Evolutionary conservation across 306 rosid genomes (phyloP), one percentile per base, ranked within the genome.

Genomic region (Alnus rubra): DNA sequence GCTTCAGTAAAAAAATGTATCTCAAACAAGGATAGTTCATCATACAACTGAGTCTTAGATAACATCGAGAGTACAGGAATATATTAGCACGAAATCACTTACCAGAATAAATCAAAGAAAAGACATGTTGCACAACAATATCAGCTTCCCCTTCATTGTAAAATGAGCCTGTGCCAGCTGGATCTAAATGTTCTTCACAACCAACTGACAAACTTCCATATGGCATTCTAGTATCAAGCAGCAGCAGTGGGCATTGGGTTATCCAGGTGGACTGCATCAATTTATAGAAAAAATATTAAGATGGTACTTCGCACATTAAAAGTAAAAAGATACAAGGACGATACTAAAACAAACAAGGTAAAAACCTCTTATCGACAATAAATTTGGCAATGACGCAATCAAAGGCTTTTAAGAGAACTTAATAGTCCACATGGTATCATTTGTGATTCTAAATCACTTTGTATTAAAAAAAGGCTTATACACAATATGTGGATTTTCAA

Each of bases 141-240:
- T 92, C 91, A 53, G 93, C 95, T 84, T 92, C 97, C 71, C 97
- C 97, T 88, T 92, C 89, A 71, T 92, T 92, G 80, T 87, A 90
- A 37, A 92, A 75, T 12, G 95, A 92, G 79, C 97, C 95, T 16
- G 97, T 90, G 80, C 97, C 97, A 28, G 97, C 90, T 52, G 90
- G 97, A 77, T 92, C 97, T 73, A 92, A 81, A 87, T 85, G 81
- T 86, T 92, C 97, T 87, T 83, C 93, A 10, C 93, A 92, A 68
- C 97, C 97, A 79, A 87, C 78, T 18, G 95, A 90, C 80, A 92
- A 77, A 84, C 92, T 92, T 80, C 94, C 97, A 65, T 88, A 89
- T 31, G 97, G 90, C 97, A 88, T 84, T 86, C 97, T 86, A 37
- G 97, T 92, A 85, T 92, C 97, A 3, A 92, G 93, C 88, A 92